Base-by-base conservation (phyloP, 148 eudicot species). In the Linanthus parryae region DNA sequence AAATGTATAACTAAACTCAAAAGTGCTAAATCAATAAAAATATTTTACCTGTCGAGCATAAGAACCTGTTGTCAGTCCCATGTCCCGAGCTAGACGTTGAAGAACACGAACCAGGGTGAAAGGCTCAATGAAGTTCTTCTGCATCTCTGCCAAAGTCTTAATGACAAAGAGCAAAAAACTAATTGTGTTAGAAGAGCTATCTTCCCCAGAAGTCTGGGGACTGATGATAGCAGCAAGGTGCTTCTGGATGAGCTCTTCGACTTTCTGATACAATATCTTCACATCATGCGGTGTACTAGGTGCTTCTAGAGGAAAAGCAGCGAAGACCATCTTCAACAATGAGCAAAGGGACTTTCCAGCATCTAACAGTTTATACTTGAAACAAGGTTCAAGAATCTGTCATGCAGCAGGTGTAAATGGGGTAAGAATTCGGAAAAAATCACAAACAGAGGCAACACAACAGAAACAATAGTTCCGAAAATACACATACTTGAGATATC, bases 321-420 rank as follows among this genome's bases (percentile, higher is more conserved):
- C 57, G 64, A 81, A 92, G 17, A 87, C 96, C 84, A 88, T 92
- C 76, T 82, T 92, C 83, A 92, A 68, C 60, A 92, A 62, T 56
- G 95, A 84, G 48, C 99, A 88, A 54, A 92, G 63, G 19, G 99
- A 88, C 65, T 83, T 84, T 48, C 99, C 99, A 58, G 85, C 80
- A 72, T 92, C 99, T 58, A 82, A 66, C 95, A 84, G 78, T 81
- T 88, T 87, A 54, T 73, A 82, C 79, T 84, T 82, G 70, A 92
- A 92, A 59, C 99, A 92, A 24, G 99, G 94, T 73, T 92, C 99
- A 56, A 92, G 95, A 62, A 92, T 84, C 99, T 92, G 82, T 59
- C 36, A 71, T 17, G n/a, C 26, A 66, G 58, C 18, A 23, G 43
- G 28, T 18, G 29, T 7, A 19, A 18, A 23, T 4, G 45, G 29